A percentile compares a stretch with the other conserved stretches of the same genome.
Evolutionary conservation across 2,329 filamentous ascomycete genomes (phyloP).

Genomic region (Alternaria gansuensis): DNA sequence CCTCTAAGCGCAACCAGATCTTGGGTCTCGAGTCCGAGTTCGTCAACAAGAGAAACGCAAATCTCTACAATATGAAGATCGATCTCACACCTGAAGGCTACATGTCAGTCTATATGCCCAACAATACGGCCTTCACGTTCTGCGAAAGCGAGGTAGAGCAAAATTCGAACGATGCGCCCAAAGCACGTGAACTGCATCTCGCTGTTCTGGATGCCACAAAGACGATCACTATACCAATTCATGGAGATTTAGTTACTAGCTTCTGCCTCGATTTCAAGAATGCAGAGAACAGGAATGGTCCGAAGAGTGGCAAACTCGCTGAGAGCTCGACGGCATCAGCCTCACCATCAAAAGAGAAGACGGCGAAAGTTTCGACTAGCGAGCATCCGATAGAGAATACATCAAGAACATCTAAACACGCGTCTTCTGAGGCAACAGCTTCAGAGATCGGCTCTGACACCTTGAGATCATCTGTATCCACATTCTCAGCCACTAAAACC

Average conservation of each 20-base stretch:
- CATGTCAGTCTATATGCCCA: constrained; percentile 12
- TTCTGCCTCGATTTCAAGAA: constrained; percentile 4
- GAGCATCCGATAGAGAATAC: background rate
- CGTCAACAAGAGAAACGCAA: background rate
- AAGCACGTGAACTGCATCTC: background rate
- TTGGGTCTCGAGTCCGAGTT: fast-evolving
- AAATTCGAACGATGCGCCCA: background rate
- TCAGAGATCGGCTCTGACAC: background rate
- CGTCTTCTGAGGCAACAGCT: background rate
- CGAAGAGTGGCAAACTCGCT: background rate
- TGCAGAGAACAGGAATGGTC: background rate
- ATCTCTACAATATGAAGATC: constrained; percentile 14
- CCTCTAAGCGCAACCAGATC: background rate
- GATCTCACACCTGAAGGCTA: constrained; percentile 12
- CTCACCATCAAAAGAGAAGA: background rate
- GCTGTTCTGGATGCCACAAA: background rate
- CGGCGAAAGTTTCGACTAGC: fast-evolving
- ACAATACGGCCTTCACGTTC: constrained; percentile 1
- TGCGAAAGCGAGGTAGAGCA: constrained; percentile 1
- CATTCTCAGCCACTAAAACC: background rate
- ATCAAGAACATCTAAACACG: background rate
- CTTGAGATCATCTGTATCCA: background rate
- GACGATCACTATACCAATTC: constrained; percentile 1
- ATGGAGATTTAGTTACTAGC: background rate
- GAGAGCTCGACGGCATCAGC: no score